These are phyloP conservation scores for Paecilomyces sp. DNA, from an alignment of 2,329 filamentous ascomycete genomes.

Conservation along the genomic window DNA sequence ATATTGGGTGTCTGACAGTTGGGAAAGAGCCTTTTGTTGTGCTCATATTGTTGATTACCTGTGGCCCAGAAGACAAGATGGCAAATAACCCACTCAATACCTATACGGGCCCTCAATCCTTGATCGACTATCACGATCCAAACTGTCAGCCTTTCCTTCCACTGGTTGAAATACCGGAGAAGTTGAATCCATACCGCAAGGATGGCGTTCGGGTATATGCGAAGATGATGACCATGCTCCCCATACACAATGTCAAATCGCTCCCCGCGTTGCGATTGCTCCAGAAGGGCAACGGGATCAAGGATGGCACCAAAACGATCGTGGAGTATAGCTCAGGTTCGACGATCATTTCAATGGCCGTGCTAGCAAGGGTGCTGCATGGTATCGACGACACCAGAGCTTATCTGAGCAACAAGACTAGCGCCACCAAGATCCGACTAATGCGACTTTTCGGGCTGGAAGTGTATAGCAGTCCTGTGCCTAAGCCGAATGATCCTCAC, in stretches of 20 bases:
- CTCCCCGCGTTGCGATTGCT: constrained; percentile 37
- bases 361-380: constrained; percentile 47
- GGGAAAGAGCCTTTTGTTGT: neutral
- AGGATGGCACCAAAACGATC: constrained; percentile 43
- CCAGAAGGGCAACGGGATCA: constrained; percentile 22
- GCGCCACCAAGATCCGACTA: constrained; percentile 44
- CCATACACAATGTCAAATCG: constrained; percentile 59
- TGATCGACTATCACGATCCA: constrained; percentile 54
- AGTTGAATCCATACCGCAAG: constrained; percentile 49
- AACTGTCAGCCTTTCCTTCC: constrained; percentile 52
- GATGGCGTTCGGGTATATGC: constrained; percentile 58
- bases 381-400: constrained; percentile 47
- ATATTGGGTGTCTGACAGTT: neutral
- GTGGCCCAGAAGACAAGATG: neutral
- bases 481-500: neutral
- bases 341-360: constrained; percentile 54
- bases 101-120: constrained; percentile 50
- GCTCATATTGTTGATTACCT: neutral
- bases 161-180: constrained; percentile 53
- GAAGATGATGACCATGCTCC: constrained; percentile 60
- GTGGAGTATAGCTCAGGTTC: constrained; percentile 58
- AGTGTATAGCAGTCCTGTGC: constrained; percentile 28
- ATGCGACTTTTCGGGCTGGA: constrained; percentile 55
- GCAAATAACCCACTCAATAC: constrained; percentile 42
- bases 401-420: constrained; percentile 55